A percentile compares a stretch with the other conserved stretches of the same genome.
Conservation (phyloP, 169 alveolate species). For the Amoebophrya sp. region DNA sequence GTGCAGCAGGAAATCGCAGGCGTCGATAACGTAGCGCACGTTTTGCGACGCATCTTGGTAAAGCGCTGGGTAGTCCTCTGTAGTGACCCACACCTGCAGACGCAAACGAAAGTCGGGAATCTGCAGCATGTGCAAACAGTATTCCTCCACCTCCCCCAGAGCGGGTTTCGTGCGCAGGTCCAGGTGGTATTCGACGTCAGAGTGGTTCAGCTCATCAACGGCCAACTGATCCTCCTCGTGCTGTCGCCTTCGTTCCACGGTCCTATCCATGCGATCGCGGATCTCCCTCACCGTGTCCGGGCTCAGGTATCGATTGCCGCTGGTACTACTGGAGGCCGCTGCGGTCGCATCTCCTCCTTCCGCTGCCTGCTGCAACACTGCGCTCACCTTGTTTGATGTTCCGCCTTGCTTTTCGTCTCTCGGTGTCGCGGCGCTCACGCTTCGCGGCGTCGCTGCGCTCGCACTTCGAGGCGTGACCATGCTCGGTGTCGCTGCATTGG, state of each 20-base stretch:
- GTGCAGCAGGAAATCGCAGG: neutral
- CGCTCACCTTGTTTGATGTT: too few species aligned
- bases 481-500: too few species aligned
- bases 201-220: neutral
- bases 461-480: too few species aligned
- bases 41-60: neutral
- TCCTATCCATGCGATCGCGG: neutral
- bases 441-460: too few species aligned
- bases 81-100: neutral
- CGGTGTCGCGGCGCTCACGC: too few species aligned
- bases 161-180: neutral
- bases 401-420: too few species aligned
- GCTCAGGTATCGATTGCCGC: too few species aligned
- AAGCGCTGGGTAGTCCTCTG: neutral
- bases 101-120: neutral
- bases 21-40: neutral
- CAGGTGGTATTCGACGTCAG: neutral
- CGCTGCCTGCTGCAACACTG: too few species aligned
- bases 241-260: neutral
- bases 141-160: neutral
- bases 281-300: neutral
- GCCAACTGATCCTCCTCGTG: neutral
- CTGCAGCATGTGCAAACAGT: neutral
- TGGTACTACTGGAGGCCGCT: too few species aligned
- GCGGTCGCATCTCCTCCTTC: too few species aligned